Percentiles rank a stretch among this genome's conserved stretches.
Evolutionary conservation across 1,284 basidiomycete species (phyloP).

Genomic region (Trichosporon coremiiforme): DNA sequence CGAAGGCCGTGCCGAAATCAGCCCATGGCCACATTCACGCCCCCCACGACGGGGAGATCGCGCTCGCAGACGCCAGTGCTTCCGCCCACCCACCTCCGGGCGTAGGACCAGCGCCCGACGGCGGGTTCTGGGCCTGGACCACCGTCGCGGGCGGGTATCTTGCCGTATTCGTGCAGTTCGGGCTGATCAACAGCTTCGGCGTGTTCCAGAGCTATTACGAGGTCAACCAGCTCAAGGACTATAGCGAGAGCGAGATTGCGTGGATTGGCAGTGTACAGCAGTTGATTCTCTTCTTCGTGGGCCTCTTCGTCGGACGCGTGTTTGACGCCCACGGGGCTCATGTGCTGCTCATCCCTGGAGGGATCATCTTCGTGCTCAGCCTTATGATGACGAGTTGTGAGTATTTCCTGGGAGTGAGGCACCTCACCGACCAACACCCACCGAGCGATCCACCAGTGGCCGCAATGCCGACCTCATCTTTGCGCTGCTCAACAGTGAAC

Average conservation of each 20-base stretch:
- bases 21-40: no score
- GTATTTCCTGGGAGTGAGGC: no score
- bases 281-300: slow-evolving; percentile 58
- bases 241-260: slow-evolving; percentile 52
- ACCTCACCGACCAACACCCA: no score
- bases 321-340: slow-evolving; percentile 42
- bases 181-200: slow-evolving; percentile 38
- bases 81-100: neutral
- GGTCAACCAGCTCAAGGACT: slow-evolving; percentile 28
- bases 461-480: no score
- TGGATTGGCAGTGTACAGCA: no score
- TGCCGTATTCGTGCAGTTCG: slow-evolving; percentile 27
- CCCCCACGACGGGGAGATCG: neutral
- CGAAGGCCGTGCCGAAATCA: neutral
- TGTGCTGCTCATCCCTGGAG: slow-evolving; percentile 58
- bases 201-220: slow-evolving; percentile 44
- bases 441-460: no score
- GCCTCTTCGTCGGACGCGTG: slow-evolving; percentile 36
- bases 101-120: slow-evolving; percentile 17
- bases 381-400: slow-evolving; percentile 20
- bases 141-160: slow-evolving; percentile 26
- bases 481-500: no score
- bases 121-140: slow-evolving; percentile 24
- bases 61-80: neutral
- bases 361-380: slow-evolving; percentile 58